Percentiles rank a stretch among this genome's conserved stretches.
Evolutionary conservation across 1,284 basidiomycete genomes (phyloP).

Genomic region (Apiotrichum sp.): DNA sequence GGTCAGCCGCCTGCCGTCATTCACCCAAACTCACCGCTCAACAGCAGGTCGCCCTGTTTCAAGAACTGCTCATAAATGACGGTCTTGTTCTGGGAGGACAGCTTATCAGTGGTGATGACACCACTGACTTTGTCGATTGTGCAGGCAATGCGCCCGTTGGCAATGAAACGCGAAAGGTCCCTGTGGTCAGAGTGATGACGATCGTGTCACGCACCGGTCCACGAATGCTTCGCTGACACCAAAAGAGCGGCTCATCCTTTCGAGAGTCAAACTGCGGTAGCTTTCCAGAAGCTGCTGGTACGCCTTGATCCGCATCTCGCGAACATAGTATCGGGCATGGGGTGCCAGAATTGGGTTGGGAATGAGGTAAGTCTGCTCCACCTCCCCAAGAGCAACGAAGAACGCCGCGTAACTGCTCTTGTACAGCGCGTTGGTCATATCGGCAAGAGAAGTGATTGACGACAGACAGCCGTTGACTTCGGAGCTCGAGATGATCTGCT

Average conservation of each 20-base stretch:
- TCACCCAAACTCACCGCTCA: slow-evolving; percentile 54
- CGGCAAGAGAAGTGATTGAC: slow-evolving; percentile 50
- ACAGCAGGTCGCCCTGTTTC: slow-evolving; percentile 78
- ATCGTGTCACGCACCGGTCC: slow-evolving; percentile 58
- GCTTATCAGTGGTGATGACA: slow-evolving; percentile 88
- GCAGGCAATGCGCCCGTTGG: slow-evolving; percentile 78
- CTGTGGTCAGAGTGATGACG: slow-evolving; percentile 46
- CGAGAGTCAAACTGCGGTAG: slow-evolving; percentile 83
- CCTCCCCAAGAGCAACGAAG: slow-evolving; percentile 80
- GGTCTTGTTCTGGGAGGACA: slow-evolving; percentile 67
- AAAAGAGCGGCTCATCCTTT: slow-evolving; percentile 79
- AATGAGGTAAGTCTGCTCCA: slow-evolving; percentile 80
- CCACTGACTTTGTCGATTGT: slow-evolving; percentile 92
- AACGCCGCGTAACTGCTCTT: slow-evolving; percentile 93
- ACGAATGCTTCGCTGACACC: slow-evolving; percentile 85
- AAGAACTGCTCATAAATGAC: slow-evolving; percentile 85
- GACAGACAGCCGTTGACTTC: slow-evolving; percentile 51
- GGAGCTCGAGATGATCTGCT: slow-evolving; percentile 52
- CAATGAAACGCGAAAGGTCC: slow-evolving; percentile 89
- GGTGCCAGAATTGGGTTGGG: slow-evolving; percentile 78
- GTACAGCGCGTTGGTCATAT: slow-evolving; percentile 60
- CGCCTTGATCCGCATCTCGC: slow-evolving; percentile 94
- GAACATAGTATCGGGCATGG: slow-evolving; percentile 84
- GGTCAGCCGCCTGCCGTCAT: neutral
- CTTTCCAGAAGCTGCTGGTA: slow-evolving; percentile 88